A percentile compares a stretch with the other conserved stretches of the same genome.
Conservation (phyloP, 2,329 filamentous ascomycete genomes). For the Tolypocladium pustulatum region DNA sequence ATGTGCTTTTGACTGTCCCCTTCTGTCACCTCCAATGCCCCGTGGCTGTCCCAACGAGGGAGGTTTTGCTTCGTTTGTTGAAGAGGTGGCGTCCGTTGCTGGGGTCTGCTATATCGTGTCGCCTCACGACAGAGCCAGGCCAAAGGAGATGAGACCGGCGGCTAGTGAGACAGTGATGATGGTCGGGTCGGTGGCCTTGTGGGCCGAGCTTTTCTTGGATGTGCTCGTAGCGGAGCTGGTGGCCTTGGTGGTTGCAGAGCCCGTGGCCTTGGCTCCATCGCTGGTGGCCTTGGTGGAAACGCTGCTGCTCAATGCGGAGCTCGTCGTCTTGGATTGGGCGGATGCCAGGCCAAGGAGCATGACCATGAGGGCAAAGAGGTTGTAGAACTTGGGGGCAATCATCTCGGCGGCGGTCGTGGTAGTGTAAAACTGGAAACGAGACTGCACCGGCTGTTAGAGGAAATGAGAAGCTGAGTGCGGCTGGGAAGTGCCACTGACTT, state of each 20-base stretch:
- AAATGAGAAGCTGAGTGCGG: not conserved
- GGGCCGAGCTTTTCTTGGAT: not conserved
- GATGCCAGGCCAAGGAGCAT: not conserved
- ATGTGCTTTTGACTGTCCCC: not conserved
- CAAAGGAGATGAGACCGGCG: not conserved
- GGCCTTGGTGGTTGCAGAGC: not conserved
- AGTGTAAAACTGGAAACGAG: not conserved
- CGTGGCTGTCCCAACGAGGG: not conserved
- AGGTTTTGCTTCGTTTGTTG: too few species aligned
- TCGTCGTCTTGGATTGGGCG: not conserved
- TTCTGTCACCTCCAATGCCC: not conserved
- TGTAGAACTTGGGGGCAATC: conserved; percentile 1
- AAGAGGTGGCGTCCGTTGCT: not conserved
- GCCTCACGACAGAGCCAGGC: not conserved
- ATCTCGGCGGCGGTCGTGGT: not conserved
- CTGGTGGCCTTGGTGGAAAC: not conserved
- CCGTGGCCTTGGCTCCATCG: not conserved
- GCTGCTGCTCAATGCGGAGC: not conserved
- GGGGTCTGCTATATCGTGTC: not conserved
- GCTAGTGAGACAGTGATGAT: not conserved
- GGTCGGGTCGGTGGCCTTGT: not conserved
- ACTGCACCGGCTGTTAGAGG: not conserved
- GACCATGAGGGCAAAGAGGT: not conserved
- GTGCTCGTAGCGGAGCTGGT: not conserved
- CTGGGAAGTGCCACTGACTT: not conserved